A percentile compares a stretch with the other conserved stretches of the same genome.
Conservation (phyloP, 2,329 filamentous ascomycete genomes). For the Monosporascus sp. region DNA sequence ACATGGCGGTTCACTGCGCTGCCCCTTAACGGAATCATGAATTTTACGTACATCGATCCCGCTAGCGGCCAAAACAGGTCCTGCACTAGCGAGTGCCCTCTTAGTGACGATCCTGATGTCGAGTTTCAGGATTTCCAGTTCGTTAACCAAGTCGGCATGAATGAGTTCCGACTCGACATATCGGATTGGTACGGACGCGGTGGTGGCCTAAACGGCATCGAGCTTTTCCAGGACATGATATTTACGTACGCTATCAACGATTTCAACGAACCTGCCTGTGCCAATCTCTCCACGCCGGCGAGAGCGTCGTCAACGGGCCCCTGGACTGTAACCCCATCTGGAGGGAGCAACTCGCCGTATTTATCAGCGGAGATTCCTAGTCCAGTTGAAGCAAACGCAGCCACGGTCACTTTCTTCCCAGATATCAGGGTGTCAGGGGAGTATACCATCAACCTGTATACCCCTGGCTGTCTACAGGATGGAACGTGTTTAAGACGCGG, state of each 20-base stretch:
- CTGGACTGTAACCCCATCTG: constrained; percentile 66
- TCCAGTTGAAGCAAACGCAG: constrained; percentile 51
- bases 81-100: constrained; percentile 81
- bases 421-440: constrained; percentile 85
- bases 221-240: constrained; percentile 82
- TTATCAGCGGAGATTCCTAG: constrained; percentile 61
- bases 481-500: constrained; percentile 71
- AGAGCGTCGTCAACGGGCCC: constrained; percentile 64
- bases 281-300: constrained; percentile 58
- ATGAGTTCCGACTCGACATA: constrained; percentile 77
- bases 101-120: constrained; percentile 63
- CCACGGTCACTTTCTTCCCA: constrained; percentile 72
- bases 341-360: constrained; percentile 69
- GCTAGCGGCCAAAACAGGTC: constrained; percentile 58
- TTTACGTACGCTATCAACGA: constrained; percentile 77
- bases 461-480: constrained; percentile 82
- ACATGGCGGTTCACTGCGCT: constrained; percentile 82
- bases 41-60: constrained; percentile 84
- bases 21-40: constrained; percentile 89
- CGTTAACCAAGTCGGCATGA: constrained; percentile 84
- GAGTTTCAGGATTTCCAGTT: constrained; percentile 87
- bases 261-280: constrained; percentile 86
- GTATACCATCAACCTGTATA: constrained; percentile 87
- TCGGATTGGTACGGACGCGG: constrained; percentile 82
- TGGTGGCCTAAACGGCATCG: constrained; percentile 78